Evolutionary conservation across 768 basidiomycete genomes (phyloP).

Genomic region (Chlorophyllum brunneum): DNA sequence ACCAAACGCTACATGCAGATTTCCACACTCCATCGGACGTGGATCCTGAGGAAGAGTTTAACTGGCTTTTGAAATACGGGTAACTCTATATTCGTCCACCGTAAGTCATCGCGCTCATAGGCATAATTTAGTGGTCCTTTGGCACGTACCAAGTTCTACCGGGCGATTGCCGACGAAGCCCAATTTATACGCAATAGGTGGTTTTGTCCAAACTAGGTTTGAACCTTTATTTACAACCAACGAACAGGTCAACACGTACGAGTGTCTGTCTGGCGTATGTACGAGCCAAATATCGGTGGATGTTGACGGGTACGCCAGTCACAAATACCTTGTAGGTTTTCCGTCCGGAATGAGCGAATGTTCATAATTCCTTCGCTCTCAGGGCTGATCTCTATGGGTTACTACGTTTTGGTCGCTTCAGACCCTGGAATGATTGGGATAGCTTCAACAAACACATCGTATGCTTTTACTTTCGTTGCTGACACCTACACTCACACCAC

Average conservation of each 20-base stretch:
- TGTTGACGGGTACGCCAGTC: constrained; percentile 73
- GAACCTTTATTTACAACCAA: neutral
- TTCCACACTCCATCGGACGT: constrained; percentile 49
- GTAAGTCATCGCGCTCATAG: neutral
- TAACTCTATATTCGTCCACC: constrained; percentile 18
- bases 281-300: constrained; percentile 68
- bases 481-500: neutral
- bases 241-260: constrained; percentile 45
- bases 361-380: neutral
- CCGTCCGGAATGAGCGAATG: neutral
- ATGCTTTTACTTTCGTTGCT: constrained; percentile 15
- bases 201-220: constrained; percentile 1
- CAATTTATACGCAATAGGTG: constrained; percentile 71
- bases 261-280: constrained; percentile 60
- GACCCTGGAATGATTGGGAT: constrained; percentile 72
- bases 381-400: constrained; percentile 72
- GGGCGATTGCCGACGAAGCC: constrained; percentile 76
- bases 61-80: constrained; percentile 50
- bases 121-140: constrained; percentile 49
- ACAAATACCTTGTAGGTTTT: constrained; percentile 59
- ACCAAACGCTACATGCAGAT: constrained; percentile 65
- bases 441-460: constrained; percentile 59
- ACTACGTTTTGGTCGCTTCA: constrained; percentile 63
- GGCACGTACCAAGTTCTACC: constrained; percentile 58
- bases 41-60: constrained; percentile 40